Base-by-base conservation (phyloP, 73 alveolate genomes). In the Paramecium tetraurelia region DNA sequence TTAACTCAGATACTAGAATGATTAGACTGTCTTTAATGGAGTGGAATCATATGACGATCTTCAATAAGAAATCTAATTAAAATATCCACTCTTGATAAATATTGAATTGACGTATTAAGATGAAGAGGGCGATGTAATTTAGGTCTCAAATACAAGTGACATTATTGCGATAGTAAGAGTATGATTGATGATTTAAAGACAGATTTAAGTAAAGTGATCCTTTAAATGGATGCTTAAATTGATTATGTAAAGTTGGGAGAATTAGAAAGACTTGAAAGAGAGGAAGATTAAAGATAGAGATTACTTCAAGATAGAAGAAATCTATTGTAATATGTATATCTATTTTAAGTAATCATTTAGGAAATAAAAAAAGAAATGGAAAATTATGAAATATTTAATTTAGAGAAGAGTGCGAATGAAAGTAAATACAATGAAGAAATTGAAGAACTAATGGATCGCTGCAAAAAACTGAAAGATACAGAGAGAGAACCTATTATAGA, bases 131-230 rank as follows among this genome's bases (percentile, higher is more conserved):
- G 90, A 80, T 21, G 2, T 11, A 1, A 80, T 80, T 80, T 10
- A 80, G 21, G 90, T 80, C 7, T 40, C 90, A 41, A 46, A 80
- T 46, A 44, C 90, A 2, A 80, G 77, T 80, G 90, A 80, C 10
- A n/a, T 80, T 0, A n/a, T 44, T n/a, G 77, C 90, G 10, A 80
- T 80, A 10, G 90, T 80, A 80, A 43, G 9, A n/a, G n/a, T 14
- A 8, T 22, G n/a, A 22, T 41, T 16, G 5, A 36, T 36, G 6
- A 38, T 43, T 50, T 14, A 6, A 43, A 80, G 90, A 48, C 75
- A 21, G 90, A 80, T 63, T 7, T 63, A 4, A n/a, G 14, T 20
- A 20, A 16, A 24, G 53, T 44, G 27, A 41, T 80, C 3, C 33
- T 44, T 11, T 16, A 48, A 22, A 33, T 80, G 43, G 90, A 80